These are phyloP conservation scores for Bonnemaisonia californica DNA, from an alignment of 31 red algal species.

Conservation along the genomic window DNA sequence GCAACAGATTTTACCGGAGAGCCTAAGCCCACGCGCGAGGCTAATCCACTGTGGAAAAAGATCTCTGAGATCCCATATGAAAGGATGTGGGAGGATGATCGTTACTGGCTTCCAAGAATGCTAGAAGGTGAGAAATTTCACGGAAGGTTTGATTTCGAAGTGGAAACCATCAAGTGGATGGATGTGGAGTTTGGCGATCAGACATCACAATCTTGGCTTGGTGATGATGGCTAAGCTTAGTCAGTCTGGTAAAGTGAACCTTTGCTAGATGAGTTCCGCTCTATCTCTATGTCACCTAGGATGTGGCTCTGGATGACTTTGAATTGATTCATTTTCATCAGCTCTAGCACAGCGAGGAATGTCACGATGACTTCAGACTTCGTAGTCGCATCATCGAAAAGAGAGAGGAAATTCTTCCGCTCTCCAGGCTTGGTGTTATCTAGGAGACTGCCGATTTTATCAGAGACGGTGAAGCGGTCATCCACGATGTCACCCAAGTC, in stretches of 20 bases:
- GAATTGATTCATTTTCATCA: constrained; percentile 20
- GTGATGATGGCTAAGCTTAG: too few species aligned
- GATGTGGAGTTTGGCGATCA: too few species aligned
- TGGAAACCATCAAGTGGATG: too few species aligned
- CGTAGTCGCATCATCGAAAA: constrained; percentile 9
- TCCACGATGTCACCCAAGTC: constrained; percentile 10
- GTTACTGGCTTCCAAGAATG: constrained; percentile 1
- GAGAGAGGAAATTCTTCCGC: constrained; percentile 3
- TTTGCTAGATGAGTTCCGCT: too few species aligned
- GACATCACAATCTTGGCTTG: too few species aligned
- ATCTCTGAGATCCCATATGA: constrained; percentile 7
- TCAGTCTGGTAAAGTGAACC: too few species aligned
- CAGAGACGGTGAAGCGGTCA: constrained; percentile 18
- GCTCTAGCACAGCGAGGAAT: constrained; percentile 20
- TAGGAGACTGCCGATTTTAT: constrained; percentile 11
- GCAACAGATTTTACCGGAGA: constrained; percentile 1
- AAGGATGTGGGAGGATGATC: constrained; percentile 9
- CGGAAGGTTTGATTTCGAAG: constrained; percentile 7
- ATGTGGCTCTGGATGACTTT: neutral
- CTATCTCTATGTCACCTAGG: constrained; percentile 11
- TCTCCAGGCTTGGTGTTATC: constrained; percentile 4
- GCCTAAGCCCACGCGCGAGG: constrained; percentile 3
- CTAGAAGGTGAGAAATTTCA: neutral
- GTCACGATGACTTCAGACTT: constrained; percentile 19
- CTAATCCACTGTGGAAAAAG: neutral